phyloP scores from a whole-genome alignment of 2,329 filamentous ascomycete species.

The Phaeophleospora eucalypticola region DNA sequence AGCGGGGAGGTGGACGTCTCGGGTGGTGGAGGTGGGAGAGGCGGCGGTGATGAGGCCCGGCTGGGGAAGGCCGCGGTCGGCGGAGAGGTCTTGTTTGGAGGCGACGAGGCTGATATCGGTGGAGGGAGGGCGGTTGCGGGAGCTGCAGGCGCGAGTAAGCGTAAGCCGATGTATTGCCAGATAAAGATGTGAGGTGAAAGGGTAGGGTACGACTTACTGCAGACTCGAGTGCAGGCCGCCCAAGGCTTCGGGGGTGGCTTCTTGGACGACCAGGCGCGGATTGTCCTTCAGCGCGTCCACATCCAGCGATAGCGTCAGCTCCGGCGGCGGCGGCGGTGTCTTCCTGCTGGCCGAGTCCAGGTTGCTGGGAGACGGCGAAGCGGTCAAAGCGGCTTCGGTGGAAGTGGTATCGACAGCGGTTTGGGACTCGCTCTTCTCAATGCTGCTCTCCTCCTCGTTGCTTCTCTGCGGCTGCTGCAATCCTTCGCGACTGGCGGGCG shows the following conservation, averaged over 20 bases:
- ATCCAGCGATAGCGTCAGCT: conserved; percentile 13
- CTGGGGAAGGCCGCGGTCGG: not conserved
- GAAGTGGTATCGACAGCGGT: not conserved
- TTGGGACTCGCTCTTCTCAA: not conserved
- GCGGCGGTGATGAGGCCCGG: conserved; percentile 1
- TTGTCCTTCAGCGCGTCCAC: conserved; percentile 4
- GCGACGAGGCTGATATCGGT: not conserved
- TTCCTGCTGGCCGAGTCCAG: not conserved
- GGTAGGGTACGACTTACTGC: conserved; percentile 4
- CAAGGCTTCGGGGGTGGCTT: conserved; percentile 16
- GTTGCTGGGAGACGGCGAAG: not conserved
- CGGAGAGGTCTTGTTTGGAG: not conserved
- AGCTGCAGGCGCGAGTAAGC: conserved; percentile 4
- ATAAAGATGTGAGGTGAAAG: not conserved
- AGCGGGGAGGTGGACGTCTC: not conserved
- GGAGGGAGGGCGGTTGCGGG: conserved; percentile 5
- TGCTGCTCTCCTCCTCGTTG: not conserved
- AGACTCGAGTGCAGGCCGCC: not conserved
- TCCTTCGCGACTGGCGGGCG: too few relatives aligned
- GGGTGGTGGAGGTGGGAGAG: not conserved
- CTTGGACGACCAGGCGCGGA: conserved; percentile 13
- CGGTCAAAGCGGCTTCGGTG: not conserved
- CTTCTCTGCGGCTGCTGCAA: not conserved
- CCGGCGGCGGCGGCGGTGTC: conserved; percentile 3
- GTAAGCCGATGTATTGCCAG: conserved; percentile 1